Evolutionary conservation across 495 filamentous ascomycete genomes (phyloP).

Genomic region (Aspergillus indologenus): DNA sequence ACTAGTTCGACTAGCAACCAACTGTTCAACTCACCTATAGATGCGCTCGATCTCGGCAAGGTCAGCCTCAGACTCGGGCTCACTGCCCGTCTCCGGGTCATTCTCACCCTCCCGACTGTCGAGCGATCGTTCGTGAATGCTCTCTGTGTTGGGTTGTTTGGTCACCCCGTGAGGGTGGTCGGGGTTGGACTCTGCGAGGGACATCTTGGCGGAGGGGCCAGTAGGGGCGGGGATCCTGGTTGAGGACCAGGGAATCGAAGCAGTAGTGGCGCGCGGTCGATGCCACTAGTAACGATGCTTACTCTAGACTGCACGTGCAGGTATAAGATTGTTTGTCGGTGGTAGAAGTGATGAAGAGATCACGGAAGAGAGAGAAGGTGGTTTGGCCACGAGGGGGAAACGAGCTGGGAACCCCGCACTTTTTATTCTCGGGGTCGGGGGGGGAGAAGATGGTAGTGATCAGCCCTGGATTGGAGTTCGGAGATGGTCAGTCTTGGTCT

Average conservation of each 20-base stretch:
- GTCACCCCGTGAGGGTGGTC: conserved; percentile 9
- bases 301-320: neutral
- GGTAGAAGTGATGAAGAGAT: neutral
- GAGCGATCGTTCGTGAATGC: conserved; percentile 29
- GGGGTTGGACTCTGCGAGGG: conserved; percentile 4
- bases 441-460: neutral
- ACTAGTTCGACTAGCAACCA: too few relatives aligned
- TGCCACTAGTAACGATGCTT: neutral
- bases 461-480: neutral
- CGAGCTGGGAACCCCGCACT: conserved; percentile 1
- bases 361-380: conserved; percentile 1
- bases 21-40: conserved; percentile 29
- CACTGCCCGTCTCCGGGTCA: conserved; percentile 26
- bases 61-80: conserved; percentile 18
- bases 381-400: neutral
- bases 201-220: conserved; percentile 11
- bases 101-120: conserved; percentile 12
- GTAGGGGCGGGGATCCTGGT: neutral
- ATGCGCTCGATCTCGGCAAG: conserved; percentile 41
- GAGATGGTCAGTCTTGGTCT: conserved; percentile 1
- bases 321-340: neutral
- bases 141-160: conserved; percentile 23
- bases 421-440: neutral
- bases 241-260: neutral
- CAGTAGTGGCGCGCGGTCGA: neutral